Evolutionary conservation across 1,284 basidiomycete genomes (phyloP).

Genomic region (Caloboletus firmus): DNA sequence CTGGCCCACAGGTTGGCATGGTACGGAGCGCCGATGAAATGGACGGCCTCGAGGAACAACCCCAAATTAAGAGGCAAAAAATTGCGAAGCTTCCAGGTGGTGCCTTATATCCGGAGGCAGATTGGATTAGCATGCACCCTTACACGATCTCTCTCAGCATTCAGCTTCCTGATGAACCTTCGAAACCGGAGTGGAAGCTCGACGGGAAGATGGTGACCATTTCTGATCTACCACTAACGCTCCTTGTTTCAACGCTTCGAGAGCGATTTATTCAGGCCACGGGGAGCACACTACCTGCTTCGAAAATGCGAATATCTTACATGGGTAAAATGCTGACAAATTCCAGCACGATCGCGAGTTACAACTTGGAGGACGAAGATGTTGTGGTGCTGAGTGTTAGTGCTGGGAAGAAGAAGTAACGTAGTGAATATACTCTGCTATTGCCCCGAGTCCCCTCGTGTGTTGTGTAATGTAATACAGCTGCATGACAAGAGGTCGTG

Average conservation of each 20-base stretch:
- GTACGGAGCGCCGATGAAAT: slow-evolving; percentile 78
- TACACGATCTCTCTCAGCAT: slow-evolving; percentile 83
- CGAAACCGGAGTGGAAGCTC: slow-evolving; percentile 89
- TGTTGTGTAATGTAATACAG: slow-evolving; percentile 10
- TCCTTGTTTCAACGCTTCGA: slow-evolving; percentile 82
- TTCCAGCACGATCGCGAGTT: slow-evolving; percentile 75
- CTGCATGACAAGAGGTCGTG: slow-evolving; percentile 18
- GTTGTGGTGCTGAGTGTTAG: slow-evolving; percentile 71
- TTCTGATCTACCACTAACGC: slow-evolving; percentile 76
- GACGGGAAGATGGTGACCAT: slow-evolving; percentile 77
- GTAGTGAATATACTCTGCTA: not conserved
- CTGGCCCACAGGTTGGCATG: slow-evolving; percentile 59
- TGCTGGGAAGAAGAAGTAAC: slow-evolving; percentile 73
- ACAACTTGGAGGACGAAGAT: slow-evolving; percentile 91
- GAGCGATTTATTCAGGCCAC: slow-evolving; percentile 81
- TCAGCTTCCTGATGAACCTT: slow-evolving; percentile 77
- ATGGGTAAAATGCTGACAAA: slow-evolving; percentile 85
- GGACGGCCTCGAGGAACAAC: slow-evolving; percentile 64
- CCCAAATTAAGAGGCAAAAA: slow-evolving; percentile 79
- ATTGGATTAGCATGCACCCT: slow-evolving; percentile 88
- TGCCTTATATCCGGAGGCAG: slow-evolving; percentile 76
- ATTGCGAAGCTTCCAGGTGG: slow-evolving; percentile 81
- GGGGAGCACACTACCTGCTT: slow-evolving; percentile 74
- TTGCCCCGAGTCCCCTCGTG: slow-evolving; percentile 1
- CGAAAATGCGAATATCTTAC: slow-evolving; percentile 76